These are phyloP conservation scores for Podosphaera aphanis DNA, from an alignment of 2,329 filamentous ascomycete genomes.

Conservation along the genomic window DNA sequence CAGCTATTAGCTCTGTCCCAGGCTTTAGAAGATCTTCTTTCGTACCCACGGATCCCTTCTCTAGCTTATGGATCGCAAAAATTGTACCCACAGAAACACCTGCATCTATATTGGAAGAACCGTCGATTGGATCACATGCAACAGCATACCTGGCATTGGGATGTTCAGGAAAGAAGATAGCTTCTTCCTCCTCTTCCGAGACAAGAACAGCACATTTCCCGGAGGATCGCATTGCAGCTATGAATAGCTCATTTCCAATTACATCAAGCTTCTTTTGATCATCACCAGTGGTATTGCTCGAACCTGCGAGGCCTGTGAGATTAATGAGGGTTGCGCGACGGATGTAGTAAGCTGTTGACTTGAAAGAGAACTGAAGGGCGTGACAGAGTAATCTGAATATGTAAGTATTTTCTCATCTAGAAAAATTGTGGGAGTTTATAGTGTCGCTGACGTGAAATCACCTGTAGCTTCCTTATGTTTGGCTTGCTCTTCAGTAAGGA, in stretches of 20 bases:
- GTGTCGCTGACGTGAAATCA: slow-evolving; percentile 67
- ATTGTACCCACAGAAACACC: slow-evolving; percentile 96
- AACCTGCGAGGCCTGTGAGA: slow-evolving; percentile 81
- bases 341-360: slow-evolving; percentile 98
- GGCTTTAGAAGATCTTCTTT: slow-evolving; percentile 75
- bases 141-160: slow-evolving; percentile 72
- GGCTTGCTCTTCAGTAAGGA: slow-evolving; percentile 83
- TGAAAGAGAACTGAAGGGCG: slow-evolving; percentile 97
- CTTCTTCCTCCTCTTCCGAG: slow-evolving; percentile 92
- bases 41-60: slow-evolving; percentile 47
- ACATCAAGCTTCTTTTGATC: slow-evolving; percentile 99
- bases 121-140: slow-evolving; percentile 93
- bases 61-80: slow-evolving; percentile 79
- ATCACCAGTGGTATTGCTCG: slow-evolving; percentile 85
- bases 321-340: slow-evolving; percentile 87
- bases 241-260: slow-evolving; percentile 94
- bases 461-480: slow-evolving; percentile 89
- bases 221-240: slow-evolving; percentile 80
- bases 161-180: slow-evolving; percentile 63
- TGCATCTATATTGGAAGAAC: slow-evolving; percentile 89
- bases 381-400: slow-evolving; percentile 64
- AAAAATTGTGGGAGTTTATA: slow-evolving; percentile 21
- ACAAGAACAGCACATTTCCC: slow-evolving; percentile 78
- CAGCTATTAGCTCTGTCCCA: slow-evolving; percentile 74
- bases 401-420: neutral